Evolutionary conservation across 2,329 filamentous ascomycete genomes (phyloP).

Genomic region (Dothiorella sarmentorum): DNA sequence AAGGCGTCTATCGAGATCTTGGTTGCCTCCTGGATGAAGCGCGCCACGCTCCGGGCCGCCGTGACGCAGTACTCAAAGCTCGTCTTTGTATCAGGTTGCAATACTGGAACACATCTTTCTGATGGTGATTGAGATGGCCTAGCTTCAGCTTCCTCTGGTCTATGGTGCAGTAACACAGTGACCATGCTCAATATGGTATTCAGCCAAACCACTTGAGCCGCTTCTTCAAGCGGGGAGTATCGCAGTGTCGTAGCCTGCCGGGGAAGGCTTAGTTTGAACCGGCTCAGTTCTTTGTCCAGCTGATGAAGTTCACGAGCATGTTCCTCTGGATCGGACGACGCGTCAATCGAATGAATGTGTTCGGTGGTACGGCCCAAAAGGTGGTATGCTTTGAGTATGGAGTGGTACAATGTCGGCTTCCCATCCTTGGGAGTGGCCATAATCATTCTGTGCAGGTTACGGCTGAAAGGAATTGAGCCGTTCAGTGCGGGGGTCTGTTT

Average conservation of each 20-base stretch:
- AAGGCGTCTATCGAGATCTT: conserved; percentile 28
- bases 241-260: conserved; percentile 20
- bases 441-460: conserved; percentile 26
- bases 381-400: conserved; percentile 25
- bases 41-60: conserved; percentile 27
- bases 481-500: not conserved
- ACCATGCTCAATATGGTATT: conserved; percentile 26
- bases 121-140: not conserved
- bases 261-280: conserved; percentile 29
- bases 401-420: conserved; percentile 24
- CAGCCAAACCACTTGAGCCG: conserved; percentile 26
- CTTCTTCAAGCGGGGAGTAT: not conserved
- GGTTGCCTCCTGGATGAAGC: conserved; percentile 29
- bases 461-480: conserved; percentile 24
- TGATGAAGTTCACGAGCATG: conserved; percentile 27
- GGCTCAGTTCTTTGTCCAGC: conserved; percentile 27
- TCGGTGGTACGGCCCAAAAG: conserved; percentile 30
- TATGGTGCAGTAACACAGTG: conserved; percentile 28
- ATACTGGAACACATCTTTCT: not conserved
- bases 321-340: conserved; percentile 24
- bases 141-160: not conserved
- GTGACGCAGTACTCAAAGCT: conserved; percentile 21
- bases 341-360: conserved; percentile 29
- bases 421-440: conserved; percentile 23
- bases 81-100: not conserved